A percentile compares a stretch with the other conserved stretches of the same genome.
These are phyloP conservation scores for Trichoderma sp. DNA, from an alignment of 2,329 filamentous ascomycete genomes.

Conservation along the genomic window DNA sequence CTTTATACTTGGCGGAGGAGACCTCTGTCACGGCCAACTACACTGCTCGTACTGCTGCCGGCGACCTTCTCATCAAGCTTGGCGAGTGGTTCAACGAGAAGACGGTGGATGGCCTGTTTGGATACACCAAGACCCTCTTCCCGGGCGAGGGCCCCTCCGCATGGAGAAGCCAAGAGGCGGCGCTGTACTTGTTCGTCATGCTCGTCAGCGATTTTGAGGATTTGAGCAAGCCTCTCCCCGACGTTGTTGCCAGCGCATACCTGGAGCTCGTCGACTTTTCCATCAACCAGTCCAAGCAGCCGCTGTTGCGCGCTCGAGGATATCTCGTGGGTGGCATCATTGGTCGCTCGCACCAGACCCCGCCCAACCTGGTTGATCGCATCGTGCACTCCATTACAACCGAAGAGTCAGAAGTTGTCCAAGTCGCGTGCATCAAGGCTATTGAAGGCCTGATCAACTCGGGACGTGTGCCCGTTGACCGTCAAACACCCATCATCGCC, in stretches of 20 bases:
- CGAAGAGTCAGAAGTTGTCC: conserved; percentile 84
- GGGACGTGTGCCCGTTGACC: conserved; percentile 54
- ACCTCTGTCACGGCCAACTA: conserved; percentile 95
- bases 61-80: conserved; percentile 88
- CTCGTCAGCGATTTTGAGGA: conserved; percentile 83
- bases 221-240: conserved; percentile 69
- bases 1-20: conserved; percentile 92
- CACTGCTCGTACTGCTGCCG: conserved; percentile 88
- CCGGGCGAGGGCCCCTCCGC: conserved; percentile 49
- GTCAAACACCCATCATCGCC: conserved; percentile 64
- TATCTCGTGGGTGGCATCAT: conserved; percentile 84
- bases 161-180: conserved; percentile 74
- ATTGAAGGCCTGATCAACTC: conserved; percentile 69
- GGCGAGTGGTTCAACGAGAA: conserved; percentile 83
- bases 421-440: conserved; percentile 87
- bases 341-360: conserved; percentile 68
- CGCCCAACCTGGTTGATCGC: conserved; percentile 68
- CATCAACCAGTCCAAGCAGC: conserved; percentile 69
- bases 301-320: conserved; percentile 82
- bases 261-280: conserved; percentile 80
- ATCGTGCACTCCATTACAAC: conserved; percentile 75
- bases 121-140: conserved; percentile 76
- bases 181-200: conserved; percentile 83
- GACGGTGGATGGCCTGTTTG: conserved; percentile 77
- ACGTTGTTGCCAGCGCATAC: conserved; percentile 72